phyloP scores from a whole-genome alignment of 1,284 basidiomycete species.

The Porphyrellus sp. region DNA sequence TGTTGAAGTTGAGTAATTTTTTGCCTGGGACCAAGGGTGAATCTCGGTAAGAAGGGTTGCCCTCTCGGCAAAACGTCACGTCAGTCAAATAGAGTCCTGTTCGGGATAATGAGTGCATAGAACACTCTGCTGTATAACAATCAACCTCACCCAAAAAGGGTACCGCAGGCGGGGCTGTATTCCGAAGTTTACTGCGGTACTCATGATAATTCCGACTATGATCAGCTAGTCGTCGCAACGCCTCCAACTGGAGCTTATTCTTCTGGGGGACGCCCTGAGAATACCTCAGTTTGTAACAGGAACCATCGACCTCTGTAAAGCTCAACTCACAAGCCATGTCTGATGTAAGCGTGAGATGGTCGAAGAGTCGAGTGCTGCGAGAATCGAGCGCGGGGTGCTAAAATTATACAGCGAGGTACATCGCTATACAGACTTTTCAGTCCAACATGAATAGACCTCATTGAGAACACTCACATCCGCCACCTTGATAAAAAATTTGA shows the following conservation, averaged over 20 bases:
- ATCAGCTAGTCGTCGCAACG: conserved; percentile 82
- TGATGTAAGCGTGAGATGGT: conserved; percentile 87
- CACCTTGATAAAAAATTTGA: conserved; percentile 97
- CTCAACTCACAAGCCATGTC: conserved; percentile 79
- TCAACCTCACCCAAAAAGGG: conserved; percentile 77
- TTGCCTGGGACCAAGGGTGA: conserved; percentile 74
- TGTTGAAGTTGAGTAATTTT: conserved; percentile 93
- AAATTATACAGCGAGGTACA: conserved; percentile 87
- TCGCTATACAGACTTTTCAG: conserved; percentile 51
- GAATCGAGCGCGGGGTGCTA: conserved; percentile 88
- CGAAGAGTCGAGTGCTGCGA: conserved; percentile 92
- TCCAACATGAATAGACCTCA: conserved; percentile 24
- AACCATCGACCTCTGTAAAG: neutral
- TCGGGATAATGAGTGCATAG: conserved; percentile 8
- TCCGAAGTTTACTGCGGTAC: conserved; percentile 82
- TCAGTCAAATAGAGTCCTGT: conserved; percentile 85
- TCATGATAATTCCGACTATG: conserved; percentile 89
- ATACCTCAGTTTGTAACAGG: conserved; percentile 15
- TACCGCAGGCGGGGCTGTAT: conserved; percentile 82
- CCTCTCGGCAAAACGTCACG: conserved; percentile 93
- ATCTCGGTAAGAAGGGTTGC: conserved; percentile 85
- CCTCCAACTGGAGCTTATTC: conserved; percentile 76
- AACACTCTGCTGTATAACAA: neutral
- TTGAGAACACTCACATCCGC: conserved; percentile 70
- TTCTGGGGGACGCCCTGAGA: conserved; percentile 80